Evolutionary conservation across 495 filamentous ascomycete genomes (phyloP), one percentile per base, ranked within the genome.

Genomic region (Penicillium crystallinum): DNA sequence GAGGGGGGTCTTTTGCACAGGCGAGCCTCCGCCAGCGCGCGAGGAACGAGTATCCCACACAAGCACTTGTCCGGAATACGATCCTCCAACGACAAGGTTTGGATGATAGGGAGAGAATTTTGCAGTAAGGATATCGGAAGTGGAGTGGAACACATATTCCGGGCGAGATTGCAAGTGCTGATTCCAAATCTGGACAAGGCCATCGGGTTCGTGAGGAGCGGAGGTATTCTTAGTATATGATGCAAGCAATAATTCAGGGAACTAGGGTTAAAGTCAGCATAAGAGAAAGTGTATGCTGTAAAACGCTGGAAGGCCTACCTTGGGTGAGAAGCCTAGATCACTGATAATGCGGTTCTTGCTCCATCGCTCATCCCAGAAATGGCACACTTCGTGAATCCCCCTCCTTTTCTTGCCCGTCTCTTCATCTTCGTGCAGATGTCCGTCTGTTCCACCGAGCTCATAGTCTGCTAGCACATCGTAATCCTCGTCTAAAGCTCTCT

Each of bases 21-120:
- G 92, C 15, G 88, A 82, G 15, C 88, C 85, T 56, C 89, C 89
- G 17, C 88, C 84, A 6, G 71, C 72, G 33, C 73, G 74, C 6
- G 75, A 77, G 29, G 72, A 74, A 15, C 93, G 84, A 19, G 91
- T 97, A 64, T 99, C 93, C 93, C 93, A 99, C n/a, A 99, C 81
- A 10, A 96, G 83, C 10, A 99, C 90, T 74, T 99, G 95, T 23
- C 93, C 93, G 46, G 85, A 92, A 71, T 99, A 99, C 35, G 90
- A 86, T 29, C 93, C 93, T 51, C 91, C 93, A 55, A 99, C 82
- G 60, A 99, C 91, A 30, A 97, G 77, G 53, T 93, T 95, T 3
- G 93, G 92, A 61, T 97, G 95, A 67, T 96, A 96, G 0, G 93
- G 95, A 19, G 93, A 97, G 72, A 97, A 99, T 62, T 91, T 92